phyloP scores from a whole-genome alignment of 2,329 filamentous ascomycete genomes.

The Pezicula radicicola region DNA sequence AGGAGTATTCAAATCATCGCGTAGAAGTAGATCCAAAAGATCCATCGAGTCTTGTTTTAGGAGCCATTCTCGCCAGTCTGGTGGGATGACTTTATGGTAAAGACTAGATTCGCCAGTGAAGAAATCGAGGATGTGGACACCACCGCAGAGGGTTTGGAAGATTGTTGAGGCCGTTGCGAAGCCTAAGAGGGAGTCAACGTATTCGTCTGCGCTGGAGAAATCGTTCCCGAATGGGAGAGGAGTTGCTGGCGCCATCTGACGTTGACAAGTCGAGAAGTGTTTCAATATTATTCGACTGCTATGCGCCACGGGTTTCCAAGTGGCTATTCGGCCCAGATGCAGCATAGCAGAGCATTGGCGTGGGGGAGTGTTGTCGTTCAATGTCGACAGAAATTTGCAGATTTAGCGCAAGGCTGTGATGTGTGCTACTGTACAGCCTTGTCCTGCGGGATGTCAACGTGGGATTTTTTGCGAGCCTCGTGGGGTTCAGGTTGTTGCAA shows the following conservation, averaged over 20 bases:
- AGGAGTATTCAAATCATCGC: conserved; percentile 60
- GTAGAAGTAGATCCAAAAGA: conserved; percentile 77
- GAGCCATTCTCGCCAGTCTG: conserved; percentile 81
- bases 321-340: background rate
- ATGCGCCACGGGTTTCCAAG: conserved; percentile 6
- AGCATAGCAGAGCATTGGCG: no score
- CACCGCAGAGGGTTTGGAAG: conserved; percentile 88
- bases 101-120: conserved; percentile 82
- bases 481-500: no score
- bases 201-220: conserved; percentile 71
- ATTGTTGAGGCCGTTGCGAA: conserved; percentile 73
- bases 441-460: no score
- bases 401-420: no score
- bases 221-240: conserved; percentile 22
- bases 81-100: conserved; percentile 72
- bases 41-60: conserved; percentile 67
- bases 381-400: no score
- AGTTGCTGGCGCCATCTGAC: conserved; percentile 21
- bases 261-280: background rate
- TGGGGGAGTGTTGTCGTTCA: no score
- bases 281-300: background rate
- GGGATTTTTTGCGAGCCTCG: no score
- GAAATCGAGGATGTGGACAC: conserved; percentile 96
- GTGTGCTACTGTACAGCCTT: no score
- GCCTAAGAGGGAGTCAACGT: conserved; percentile 72